Percentiles rank a stretch among this genome's conserved stretches.
phyloP scores from a whole-genome alignment of 768 basidiomycete species.

The Cystofilobasidium macerans region DNA sequence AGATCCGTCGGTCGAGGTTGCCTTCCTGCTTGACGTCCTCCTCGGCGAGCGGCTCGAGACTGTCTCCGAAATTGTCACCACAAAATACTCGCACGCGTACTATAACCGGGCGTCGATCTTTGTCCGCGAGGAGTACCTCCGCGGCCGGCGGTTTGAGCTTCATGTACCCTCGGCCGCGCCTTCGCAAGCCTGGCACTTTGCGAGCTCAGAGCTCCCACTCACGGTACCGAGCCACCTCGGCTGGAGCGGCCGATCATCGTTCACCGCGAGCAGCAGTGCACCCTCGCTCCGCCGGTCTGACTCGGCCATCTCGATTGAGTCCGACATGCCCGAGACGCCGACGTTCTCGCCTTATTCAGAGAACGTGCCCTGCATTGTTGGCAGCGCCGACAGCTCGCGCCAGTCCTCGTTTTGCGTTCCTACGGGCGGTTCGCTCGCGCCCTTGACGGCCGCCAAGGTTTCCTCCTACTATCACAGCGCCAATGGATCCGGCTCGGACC shows the following conservation, averaged over 20 bases:
- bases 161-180: background rate
- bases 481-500: too few species aligned
- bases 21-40: constrained; percentile 66
- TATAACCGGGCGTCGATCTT: constrained; percentile 91
- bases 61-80: constrained; percentile 7
- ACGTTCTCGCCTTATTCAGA: constrained; percentile 7
- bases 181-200: background rate
- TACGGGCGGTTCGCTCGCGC: background rate
- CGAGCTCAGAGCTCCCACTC: background rate
- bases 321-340: constrained; percentile 23
- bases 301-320: constrained; percentile 15
- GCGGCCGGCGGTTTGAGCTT: constrained; percentile 6
- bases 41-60: constrained; percentile 52
- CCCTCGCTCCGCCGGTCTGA: constrained; percentile 2
- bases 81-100: constrained; percentile 61
- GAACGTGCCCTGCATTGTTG: background rate
- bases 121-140: constrained; percentile 81
- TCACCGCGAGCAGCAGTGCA: background rate
- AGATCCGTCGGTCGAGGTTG: constrained; percentile 3
- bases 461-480: background rate
- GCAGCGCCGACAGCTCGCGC: background rate
- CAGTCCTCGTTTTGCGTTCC: background rate
- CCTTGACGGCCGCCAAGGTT: background rate
- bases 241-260: background rate
- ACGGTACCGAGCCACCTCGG: background rate